Conservation (phyloP, 345 rosid genomes). For the Barbarea vulgaris region DNA sequence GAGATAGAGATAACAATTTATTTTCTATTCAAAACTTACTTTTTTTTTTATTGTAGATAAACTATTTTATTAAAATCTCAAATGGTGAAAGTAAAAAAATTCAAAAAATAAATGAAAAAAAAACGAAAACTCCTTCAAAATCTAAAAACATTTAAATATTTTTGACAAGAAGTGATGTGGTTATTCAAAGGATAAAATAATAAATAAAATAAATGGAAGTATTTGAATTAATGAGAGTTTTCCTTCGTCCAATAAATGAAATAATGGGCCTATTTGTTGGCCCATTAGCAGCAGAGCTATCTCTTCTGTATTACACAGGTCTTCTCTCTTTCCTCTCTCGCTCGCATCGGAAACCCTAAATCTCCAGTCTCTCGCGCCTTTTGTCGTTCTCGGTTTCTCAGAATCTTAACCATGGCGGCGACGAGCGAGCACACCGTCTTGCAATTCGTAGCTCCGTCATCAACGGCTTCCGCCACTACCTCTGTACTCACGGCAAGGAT, state of each 20-base stretch:
- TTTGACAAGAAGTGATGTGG: too few species aligned
- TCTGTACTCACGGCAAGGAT: constrained; percentile 61
- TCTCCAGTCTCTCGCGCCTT: constrained; percentile 26
- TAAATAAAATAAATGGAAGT: background rate
- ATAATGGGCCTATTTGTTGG: constrained; percentile 23
- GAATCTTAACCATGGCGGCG: constrained; percentile 62
- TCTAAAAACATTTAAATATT: too few species aligned
- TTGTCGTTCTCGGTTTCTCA: constrained; percentile 11
- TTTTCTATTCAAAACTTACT: too few species aligned
- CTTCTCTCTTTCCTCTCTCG: background rate
- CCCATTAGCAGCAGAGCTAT: constrained; percentile 16
- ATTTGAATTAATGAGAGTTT: background rate
- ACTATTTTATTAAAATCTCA: too few species aligned
- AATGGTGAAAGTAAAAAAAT: too few species aligned
- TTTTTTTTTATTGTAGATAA: too few species aligned
- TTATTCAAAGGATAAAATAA: too few species aligned
- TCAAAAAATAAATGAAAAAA: too few species aligned
- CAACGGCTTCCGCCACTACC: constrained; percentile 8
- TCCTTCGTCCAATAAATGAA: background rate
- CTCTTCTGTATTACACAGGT: background rate
- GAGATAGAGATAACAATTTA: too few species aligned
- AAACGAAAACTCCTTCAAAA: too few species aligned
- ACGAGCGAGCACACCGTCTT: constrained; percentile 68
- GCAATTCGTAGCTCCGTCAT: constrained; percentile 58
- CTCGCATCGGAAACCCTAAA: constrained; percentile 42